Evolutionary conservation across 2,329 filamentous ascomycete genomes (phyloP).

Genomic region (Cercospora nicotianae): DNA sequence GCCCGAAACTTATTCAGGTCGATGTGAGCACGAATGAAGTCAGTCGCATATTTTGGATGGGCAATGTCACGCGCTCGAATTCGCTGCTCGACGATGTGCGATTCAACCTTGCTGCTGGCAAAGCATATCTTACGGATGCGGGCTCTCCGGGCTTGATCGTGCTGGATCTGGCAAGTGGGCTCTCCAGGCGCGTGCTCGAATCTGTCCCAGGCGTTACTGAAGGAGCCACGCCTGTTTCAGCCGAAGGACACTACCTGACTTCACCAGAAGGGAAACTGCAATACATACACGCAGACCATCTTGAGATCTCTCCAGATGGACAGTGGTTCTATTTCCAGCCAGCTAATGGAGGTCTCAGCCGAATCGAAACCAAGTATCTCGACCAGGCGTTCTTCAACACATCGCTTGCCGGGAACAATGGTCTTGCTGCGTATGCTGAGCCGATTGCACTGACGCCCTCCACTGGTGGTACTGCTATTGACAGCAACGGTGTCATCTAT

Average conservation of each 20-base stretch:
- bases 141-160: conserved; percentile 22
- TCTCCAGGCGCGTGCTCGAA: conserved; percentile 34
- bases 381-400: conserved; percentile 40
- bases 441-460: conserved; percentile 40
- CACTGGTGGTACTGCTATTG: conserved; percentile 44
- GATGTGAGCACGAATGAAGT: conserved; percentile 40
- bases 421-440: conserved; percentile 32
- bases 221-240: conserved; percentile 35
- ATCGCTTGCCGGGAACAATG: conserved; percentile 28
- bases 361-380: conserved; percentile 40
- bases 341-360: conserved; percentile 39
- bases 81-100: conserved; percentile 39
- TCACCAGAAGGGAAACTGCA: conserved; percentile 25
- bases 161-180: conserved; percentile 21
- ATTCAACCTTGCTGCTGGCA: conserved; percentile 34
- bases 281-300: conserved; percentile 41
- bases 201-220: conserved; percentile 30
- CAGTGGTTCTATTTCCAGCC: conserved; percentile 44
- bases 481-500: conserved; percentile 43
- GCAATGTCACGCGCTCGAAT: conserved; percentile 35
- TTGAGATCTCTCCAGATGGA: conserved; percentile 44
- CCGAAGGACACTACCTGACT: conserved; percentile 34
- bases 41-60: conserved; percentile 39
- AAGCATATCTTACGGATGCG: conserved; percentile 37
- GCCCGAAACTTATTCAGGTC: conserved; percentile 40